A percentile compares a stretch with the other conserved stretches of the same genome.
Evolutionary conservation across 495 filamentous ascomycete genomes (phyloP).

Genomic region (Podospora fimiseda): DNA sequence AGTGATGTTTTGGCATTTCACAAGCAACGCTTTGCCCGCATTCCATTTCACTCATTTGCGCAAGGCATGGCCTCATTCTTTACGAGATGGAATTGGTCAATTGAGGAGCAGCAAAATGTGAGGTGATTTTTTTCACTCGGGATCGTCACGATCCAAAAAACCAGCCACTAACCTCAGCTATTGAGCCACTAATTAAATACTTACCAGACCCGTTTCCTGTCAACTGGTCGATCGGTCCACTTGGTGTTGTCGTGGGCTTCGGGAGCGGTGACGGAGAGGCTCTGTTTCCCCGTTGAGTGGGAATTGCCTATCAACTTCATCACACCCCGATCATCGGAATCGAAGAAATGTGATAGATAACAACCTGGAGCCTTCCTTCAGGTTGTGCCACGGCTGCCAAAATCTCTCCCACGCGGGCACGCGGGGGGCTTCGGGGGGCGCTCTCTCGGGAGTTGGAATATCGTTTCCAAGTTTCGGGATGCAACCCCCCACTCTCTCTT

Average conservation of each 20-base stretch:
- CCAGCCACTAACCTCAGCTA: not conserved
- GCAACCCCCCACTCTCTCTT: not conserved
- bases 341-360: too few species aligned
- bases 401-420: not conserved
- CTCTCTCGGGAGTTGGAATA: not conserved
- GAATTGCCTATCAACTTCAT: too few species aligned
- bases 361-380: too few species aligned
- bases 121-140: not conserved
- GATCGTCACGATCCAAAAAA: too few species aligned
- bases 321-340: not conserved
- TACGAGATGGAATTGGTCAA: constrained; percentile 12
- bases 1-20: constrained; percentile 8
- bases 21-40: too few species aligned
- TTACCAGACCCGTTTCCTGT: not conserved
- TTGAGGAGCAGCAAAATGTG: not conserved
- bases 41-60: too few species aligned
- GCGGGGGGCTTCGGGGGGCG: too few species aligned
- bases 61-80: constrained; percentile 4
- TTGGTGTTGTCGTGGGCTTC: not conserved
- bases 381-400: too few species aligned
- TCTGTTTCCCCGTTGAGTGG: not conserved
- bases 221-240: not conserved
- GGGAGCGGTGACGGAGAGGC: not conserved
- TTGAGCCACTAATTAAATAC: not conserved
- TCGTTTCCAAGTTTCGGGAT: not conserved